Evolutionary conservation across 1,284 basidiomycete species (phyloP), one percentile per base, ranked within the genome.

Genomic region (Tylopilus sp.): DNA sequence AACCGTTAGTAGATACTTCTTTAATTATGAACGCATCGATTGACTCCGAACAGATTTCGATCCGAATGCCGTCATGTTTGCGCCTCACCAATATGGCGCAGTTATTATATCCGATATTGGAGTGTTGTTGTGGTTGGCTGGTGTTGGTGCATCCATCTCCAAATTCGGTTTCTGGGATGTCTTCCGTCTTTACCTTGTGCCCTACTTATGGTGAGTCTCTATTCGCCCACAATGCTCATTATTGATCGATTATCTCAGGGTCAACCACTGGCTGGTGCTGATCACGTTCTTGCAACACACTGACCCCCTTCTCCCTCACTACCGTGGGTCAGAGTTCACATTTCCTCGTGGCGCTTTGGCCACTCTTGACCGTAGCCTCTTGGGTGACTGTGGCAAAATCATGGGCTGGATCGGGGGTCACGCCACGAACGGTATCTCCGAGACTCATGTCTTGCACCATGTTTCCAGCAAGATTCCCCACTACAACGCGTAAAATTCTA

Each of bases 241-340:
- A 48, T 50, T 49, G 12, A 51, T 35, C 0, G 4, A 46, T 21
- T 20, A 6, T 34, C 20, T 46, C 42, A 81, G 76, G 81, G 75
- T 87, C 41, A 89, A 90, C 74, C 87, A 91, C 77, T 94, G 91
- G 91, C 78, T 95, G 48, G 89, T 95, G 53, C 67, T 91, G 59
- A 93, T 94, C 74, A 94, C 91, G 28, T 94, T 91, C 85, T 80
- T 98, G 54, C 96, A 98, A 74, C 96, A 98, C 78, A 97, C 95
- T 62, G 95, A 98, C 74, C 92, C 94, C 18, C 69, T 88, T 38
- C 78, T 98, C 29, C 94, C 94, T 47, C 95, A 99, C 75, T 99
- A 98, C 81, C 88, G 91, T 59, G 83, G 87, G 21, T 72, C 85
- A 41, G 83, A 88, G 63, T 98, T 95, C 79, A 96, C 87, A 42